Conservation (phyloP, 2,329 filamentous ascomycete genomes). For the Achaetomium macrosporum region DNA sequence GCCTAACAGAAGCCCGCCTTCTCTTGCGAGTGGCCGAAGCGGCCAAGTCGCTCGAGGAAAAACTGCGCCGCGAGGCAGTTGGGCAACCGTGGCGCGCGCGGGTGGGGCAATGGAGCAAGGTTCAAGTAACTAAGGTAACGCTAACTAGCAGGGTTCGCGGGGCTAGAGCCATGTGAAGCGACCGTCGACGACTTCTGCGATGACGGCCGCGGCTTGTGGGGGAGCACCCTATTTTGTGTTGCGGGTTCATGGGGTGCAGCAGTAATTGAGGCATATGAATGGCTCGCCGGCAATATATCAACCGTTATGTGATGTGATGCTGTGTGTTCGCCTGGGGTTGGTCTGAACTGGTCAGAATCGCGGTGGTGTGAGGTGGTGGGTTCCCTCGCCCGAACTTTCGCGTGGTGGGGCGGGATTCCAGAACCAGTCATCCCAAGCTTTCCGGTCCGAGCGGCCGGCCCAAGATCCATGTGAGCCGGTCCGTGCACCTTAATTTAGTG, state of each 20-base stretch:
- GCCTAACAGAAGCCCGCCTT: constrained; percentile 10
- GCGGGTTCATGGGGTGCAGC: background rate
- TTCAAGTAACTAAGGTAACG: background rate
- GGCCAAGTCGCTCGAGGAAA: constrained; percentile 1
- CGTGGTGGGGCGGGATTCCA: no score
- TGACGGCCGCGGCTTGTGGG: background rate
- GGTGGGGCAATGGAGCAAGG: constrained; percentile 5
- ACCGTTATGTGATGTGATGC: background rate
- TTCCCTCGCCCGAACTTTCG: no score
- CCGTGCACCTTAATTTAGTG: no score
- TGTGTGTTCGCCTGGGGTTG: background rate
- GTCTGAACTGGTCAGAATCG: background rate
- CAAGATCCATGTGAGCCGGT: no score
- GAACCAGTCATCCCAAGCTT: no score
- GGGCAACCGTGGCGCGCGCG: constrained; percentile 12
- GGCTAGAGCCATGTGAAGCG: background rate
- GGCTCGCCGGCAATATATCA: background rate
- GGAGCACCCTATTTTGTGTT: background rate
- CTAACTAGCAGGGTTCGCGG: no score
- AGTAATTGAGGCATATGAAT: background rate
- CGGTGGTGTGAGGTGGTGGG: no score
- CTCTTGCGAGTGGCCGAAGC: no score
- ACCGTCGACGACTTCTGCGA: background rate
- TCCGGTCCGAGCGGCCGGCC: no score
- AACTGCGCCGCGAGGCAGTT: constrained; percentile 7